A percentile compares a stretch with the other conserved stretches of the same genome.
phyloP scores from a whole-genome alignment of 2,329 filamentous ascomycete species.

The Sclerotinia borealis region DNA sequence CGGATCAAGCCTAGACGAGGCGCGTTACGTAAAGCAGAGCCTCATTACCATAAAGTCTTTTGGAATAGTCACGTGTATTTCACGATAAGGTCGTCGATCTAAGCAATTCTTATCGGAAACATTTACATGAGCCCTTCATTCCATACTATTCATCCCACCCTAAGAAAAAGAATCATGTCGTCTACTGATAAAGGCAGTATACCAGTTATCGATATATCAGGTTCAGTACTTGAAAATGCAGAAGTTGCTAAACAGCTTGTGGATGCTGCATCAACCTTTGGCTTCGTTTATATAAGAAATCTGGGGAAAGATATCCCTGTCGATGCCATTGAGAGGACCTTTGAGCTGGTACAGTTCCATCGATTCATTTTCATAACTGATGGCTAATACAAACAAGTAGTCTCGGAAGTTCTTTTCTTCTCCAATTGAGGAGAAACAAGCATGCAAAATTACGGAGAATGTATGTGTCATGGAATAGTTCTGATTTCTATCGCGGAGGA shows the following conservation, averaged over 20 bases:
- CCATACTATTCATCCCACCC: neutral
- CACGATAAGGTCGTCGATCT: neutral
- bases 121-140: too few relatives aligned
- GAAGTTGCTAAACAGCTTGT: slow-evolving; percentile 63
- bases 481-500: slow-evolving; percentile 3
- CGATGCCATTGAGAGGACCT: slow-evolving; percentile 62
- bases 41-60: too few relatives aligned
- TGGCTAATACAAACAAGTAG: slow-evolving; percentile 37
- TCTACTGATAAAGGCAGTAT: slow-evolving; percentile 39
- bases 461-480: slow-evolving; percentile 30
- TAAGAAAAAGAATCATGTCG: neutral
- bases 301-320: slow-evolving; percentile 61
- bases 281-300: slow-evolving; percentile 86
- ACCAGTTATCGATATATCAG: slow-evolving; percentile 76
- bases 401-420: slow-evolving; percentile 68
- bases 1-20: too few relatives aligned
- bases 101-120: neutral
- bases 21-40: too few relatives aligned
- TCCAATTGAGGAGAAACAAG: slow-evolving; percentile 64
- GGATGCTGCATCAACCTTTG: slow-evolving; percentile 72
- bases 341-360: slow-evolving; percentile 56
- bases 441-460: slow-evolving; percentile 65
- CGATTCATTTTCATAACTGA: neutral
- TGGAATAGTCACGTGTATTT: neutral
- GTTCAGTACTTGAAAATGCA: slow-evolving; percentile 46